A percentile compares a stretch with the other conserved stretches of the same genome.
Evolutionary conservation across 2,329 filamentous ascomycete genomes (phyloP).

Genomic region (Cladophialophora carrionii): DNA sequence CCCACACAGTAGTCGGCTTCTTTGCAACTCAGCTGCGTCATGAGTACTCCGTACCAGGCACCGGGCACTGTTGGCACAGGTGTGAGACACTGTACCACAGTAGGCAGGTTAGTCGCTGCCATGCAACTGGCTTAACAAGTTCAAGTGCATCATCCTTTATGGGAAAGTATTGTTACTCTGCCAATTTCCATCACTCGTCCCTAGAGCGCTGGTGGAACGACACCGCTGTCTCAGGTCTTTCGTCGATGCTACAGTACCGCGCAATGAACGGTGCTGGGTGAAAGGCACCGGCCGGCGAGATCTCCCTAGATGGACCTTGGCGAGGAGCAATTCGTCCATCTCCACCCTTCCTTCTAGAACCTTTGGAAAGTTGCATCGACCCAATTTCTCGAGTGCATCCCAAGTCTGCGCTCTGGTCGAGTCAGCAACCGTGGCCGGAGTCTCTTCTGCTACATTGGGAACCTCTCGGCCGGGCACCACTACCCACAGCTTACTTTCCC

Average conservation of each 20-base stretch:
- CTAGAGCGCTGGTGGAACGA: not conserved
- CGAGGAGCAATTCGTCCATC: not conserved
- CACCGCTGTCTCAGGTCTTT: not conserved
- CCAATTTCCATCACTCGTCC: not conserved
- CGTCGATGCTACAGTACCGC: not conserved
- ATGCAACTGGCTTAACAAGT: not conserved
- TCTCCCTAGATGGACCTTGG: not conserved
- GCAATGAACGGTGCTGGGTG: not conserved
- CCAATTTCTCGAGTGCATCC: not conserved
- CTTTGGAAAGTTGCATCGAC: not conserved
- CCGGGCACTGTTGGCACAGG: no score
- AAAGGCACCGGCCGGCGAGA: conserved; percentile 4
- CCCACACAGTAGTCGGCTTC: not conserved
- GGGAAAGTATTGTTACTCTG: not conserved
- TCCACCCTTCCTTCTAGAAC: conserved; percentile 1
- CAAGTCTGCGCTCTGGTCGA: not conserved
- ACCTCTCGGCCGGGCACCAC: not conserved
- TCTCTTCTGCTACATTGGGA: not conserved
- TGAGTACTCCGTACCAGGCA: not conserved
- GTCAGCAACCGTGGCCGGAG: not conserved
- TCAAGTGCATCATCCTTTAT: not conserved
- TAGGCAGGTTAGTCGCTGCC: not conserved
- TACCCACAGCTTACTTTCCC: not conserved
- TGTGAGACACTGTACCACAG: not conserved
- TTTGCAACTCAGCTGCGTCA: not conserved